Evolutionary conservation across 805 yeast species (phyloP), one percentile per base, ranked within the genome.

Genomic region (Ogataea paradorogensis): DNA sequence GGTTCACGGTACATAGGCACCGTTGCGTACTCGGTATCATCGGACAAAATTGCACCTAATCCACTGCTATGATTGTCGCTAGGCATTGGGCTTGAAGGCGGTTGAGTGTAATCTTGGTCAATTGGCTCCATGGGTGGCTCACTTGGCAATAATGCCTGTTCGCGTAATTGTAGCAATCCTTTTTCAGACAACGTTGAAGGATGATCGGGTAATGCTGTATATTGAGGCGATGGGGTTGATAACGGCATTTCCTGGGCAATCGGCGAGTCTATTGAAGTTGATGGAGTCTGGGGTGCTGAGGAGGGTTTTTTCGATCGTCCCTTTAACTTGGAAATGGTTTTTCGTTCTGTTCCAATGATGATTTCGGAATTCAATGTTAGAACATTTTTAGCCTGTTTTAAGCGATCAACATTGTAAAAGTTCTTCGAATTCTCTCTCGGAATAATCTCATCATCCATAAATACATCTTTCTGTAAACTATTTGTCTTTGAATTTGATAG

Each of bases 291-390:
- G 4, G 43, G 33, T 9, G 34, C 28, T 18, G 38, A 33, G 10
- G 37, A 14, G 9, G 36, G 15, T 13, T 21, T 23, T 8, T 15
- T 26, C 15, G 27, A 10, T 22, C 51, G 50, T 30, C 38, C 45
- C 27, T 48, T 53, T 25, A 47, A 42, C 46, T 69, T 51, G 7
- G 61, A 52, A 7, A 51, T 51, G 4, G 56, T 27, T 43, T 67
- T 70, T 47, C 91, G 66, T 50, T 77, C 82, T 0, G 95, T 88
- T 3, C 97, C 97, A 20, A 89, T 72, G 15, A 86, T 70, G 1
- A 88, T 74, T 59, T 85, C 95, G 1, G 87, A 76, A 36, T 89
- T 85, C 55, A 87, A 65, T n/a, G 87, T 86, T 6, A 89, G 67
- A 15, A 88, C 88, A 55, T 89, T 85, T 50, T 80, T 80, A 66